phyloP scores from a whole-genome alignment of 2,329 filamentous ascomycete species.

The Scytalidium lignicola region DNA sequence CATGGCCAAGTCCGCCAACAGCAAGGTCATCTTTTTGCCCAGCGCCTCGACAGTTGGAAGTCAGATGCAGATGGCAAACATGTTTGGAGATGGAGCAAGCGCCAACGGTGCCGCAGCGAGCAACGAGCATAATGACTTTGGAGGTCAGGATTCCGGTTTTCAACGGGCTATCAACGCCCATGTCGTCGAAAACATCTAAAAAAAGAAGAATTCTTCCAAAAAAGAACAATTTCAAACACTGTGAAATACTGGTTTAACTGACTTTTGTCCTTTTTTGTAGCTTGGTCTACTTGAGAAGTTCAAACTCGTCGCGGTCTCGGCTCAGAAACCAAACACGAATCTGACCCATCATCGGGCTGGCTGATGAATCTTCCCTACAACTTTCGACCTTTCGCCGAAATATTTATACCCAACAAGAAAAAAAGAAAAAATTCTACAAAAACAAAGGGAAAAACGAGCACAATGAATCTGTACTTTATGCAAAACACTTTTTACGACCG shows the following conservation, averaged over 20 bases:
- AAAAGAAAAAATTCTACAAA: not conserved
- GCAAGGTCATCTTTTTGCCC: slow-evolving; percentile 81
- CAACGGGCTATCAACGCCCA: slow-evolving; percentile 77
- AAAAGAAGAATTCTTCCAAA: slow-evolving; percentile 1
- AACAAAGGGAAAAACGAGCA: not conserved
- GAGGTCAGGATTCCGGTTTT: slow-evolving; percentile 56
- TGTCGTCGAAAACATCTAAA: slow-evolving; percentile 79
- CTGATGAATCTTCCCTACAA: no score
- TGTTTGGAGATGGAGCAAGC: slow-evolving; percentile 48
- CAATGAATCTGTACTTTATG: not conserved
- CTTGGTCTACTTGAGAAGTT: slow-evolving; percentile 6
- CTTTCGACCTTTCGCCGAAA: no score
- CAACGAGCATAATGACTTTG: slow-evolving; percentile 41
- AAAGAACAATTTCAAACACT: not conserved
- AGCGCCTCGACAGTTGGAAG: slow-evolving; percentile 54
- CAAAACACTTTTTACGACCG: not conserved
- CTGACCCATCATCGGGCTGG: no score
- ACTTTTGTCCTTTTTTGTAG: slow-evolving; percentile 1
- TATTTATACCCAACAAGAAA: no score
- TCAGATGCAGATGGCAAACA: slow-evolving; percentile 43
- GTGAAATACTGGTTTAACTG: not conserved
- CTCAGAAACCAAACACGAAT: not conserved
- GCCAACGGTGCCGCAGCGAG: slow-evolving; percentile 35
- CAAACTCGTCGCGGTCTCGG: not conserved
- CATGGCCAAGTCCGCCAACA: slow-evolving; percentile 92